Evolutionary conservation across 2,329 filamentous ascomycete species (phyloP).

Genomic region (Claviceps pazoutovae): DNA sequence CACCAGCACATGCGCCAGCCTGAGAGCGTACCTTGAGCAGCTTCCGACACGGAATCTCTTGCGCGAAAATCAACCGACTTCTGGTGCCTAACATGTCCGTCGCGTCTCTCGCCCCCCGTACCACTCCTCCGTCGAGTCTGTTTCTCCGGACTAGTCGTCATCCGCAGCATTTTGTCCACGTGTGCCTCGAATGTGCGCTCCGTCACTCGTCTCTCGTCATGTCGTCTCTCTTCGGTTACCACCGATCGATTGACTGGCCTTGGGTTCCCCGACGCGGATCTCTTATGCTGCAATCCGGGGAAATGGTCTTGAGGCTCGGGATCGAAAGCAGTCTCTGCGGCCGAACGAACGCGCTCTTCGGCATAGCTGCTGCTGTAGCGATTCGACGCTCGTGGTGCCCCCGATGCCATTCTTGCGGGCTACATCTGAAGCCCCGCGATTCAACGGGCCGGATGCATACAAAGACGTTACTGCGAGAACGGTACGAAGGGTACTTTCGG

Average conservation of each 20-base stretch:
- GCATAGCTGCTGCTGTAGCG: constrained; percentile 27
- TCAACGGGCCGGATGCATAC: neutral
- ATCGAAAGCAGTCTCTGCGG: constrained; percentile 18
- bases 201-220: constrained; percentile 39
- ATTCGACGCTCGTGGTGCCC: constrained; percentile 27
- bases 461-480: neutral
- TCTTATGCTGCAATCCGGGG: constrained; percentile 37
- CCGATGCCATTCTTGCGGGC: constrained; percentile 27
- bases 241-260: constrained; percentile 29
- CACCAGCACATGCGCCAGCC: neutral
- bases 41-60: constrained; percentile 32
- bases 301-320: constrained; percentile 16
- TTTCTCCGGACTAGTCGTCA: constrained; percentile 45
- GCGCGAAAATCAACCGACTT: constrained; percentile 30
- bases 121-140: constrained; percentile 29
- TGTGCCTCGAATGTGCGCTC: constrained; percentile 45
- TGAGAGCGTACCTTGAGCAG: constrained; percentile 30
- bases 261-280: constrained; percentile 42
- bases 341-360: constrained; percentile 23
- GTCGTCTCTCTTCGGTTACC: constrained; percentile 25
- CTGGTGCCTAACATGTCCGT: constrained; percentile 24
- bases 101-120: constrained; percentile 21
- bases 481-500: no score
- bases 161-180: constrained; percentile 46
- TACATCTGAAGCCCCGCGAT: constrained; percentile 20